Evolutionary conservation across 192 early-diverging fungal species (phyloP).

Genomic region (Coemansia sp.): DNA sequence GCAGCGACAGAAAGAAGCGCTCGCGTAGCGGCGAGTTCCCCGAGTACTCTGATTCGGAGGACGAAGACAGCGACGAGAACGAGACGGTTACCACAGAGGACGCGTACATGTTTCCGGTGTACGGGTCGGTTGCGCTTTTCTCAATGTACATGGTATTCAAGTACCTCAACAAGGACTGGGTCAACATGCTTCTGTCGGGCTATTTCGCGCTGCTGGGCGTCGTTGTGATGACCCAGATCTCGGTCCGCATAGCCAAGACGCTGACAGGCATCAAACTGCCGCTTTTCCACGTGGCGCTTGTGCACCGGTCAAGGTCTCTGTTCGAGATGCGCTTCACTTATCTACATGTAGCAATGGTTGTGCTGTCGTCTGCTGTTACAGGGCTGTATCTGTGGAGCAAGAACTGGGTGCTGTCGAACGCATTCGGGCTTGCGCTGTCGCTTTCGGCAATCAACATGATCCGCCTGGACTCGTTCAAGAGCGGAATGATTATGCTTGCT

Average conservation of each 20-base stretch:
- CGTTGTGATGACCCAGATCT: conserved; percentile 71
- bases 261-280: conserved; percentile 62
- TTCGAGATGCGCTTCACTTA: conserved; percentile 61
- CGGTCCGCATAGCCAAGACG: conserved; percentile 55
- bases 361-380: conserved; percentile 62
- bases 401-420: conserved; percentile 92
- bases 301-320: conserved; percentile 26
- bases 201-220: conserved; percentile 89
- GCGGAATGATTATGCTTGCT: conserved; percentile 89
- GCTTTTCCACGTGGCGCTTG: conserved; percentile 72
- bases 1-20: conserved; percentile 45
- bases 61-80: conserved; percentile 67
- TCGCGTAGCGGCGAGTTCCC: conserved; percentile 42
- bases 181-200: conserved; percentile 79
- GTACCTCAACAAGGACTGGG: conserved; percentile 81
- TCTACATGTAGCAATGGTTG: conserved; percentile 66
- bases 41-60: conserved; percentile 63
- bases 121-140: conserved; percentile 82
- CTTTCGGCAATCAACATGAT: conserved; percentile 84
- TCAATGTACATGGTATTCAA: conserved; percentile 86
- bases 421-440: conserved; percentile 87
- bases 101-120: conserved; percentile 91
- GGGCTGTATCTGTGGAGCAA: conserved; percentile 82
- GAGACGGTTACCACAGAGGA: conserved; percentile 86
- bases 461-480: conserved; percentile 93